Base-by-base conservation (phyloP, 345 rosid species). In the Arabidopsis arenosa region DNA sequence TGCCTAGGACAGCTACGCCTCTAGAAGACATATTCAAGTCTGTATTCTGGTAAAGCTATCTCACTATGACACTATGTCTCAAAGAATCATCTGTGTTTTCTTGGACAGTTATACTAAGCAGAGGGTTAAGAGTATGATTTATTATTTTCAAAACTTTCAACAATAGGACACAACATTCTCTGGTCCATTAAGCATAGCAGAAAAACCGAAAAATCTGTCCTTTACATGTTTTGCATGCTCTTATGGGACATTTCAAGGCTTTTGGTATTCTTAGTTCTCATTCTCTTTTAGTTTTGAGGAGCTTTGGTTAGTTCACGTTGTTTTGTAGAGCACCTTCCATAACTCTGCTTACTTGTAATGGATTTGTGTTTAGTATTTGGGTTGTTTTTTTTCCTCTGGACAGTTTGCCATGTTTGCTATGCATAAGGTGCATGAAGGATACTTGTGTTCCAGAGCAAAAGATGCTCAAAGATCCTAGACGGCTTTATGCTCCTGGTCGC, bases 11-110 rank as follows among this genome's bases (percentile, higher is more conserved):
- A 39, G 93, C 99, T 65, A 95, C 97, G 10, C 97, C 99, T 14
- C 72, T 92, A 82, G 93, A 92, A 85, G 99, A 95, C 86, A 92
- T 95, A 74, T 95, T 95, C 93, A 90, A 90, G 83, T 95, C 97
- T 66, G 91, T 95, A 70, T 90, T 92, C 96, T 95, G 99, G 99
- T 90, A 89, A 62, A 9, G 54, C 60, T 58, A 39, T 61, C 66
- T 44, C 32, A 28, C 32, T 36, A 30, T 55, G 32, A 28, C 32
- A 28, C 18, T 23, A 35, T 33, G 47, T 56, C 35, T 45, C 45
- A 15, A 43, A 40, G 7, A 9, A 43, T 28, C 12, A 43, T 41
- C 10, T 28, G 17, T 39, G 21, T 40, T 67, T 47, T 40, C 68
- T 65, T 65, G 11, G 44, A 47, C 37, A 39, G 52, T 44, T 58